A percentile compares a stretch with the other conserved stretches of the same genome.
Evolutionary conservation across 495 filamentous ascomycete genomes (phyloP).

Genomic region (Trichoderma reesei): DNA sequence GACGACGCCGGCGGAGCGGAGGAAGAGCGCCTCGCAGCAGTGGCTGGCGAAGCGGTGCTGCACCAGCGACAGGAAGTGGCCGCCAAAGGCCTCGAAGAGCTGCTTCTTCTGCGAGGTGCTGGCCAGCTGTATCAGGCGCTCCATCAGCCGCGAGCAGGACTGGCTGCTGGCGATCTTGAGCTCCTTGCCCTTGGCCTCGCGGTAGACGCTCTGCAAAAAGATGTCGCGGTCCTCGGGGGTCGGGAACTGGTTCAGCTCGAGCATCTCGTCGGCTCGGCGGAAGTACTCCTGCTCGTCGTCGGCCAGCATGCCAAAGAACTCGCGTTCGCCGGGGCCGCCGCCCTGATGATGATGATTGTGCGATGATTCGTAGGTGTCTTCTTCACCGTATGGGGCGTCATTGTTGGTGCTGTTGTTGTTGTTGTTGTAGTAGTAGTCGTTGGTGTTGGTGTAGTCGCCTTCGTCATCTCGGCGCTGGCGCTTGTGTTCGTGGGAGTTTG

Average conservation of each 20-base stretch:
- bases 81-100: conserved; percentile 71
- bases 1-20: conserved; percentile 67
- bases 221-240: conserved; percentile 65
- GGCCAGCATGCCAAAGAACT: conserved; percentile 85
- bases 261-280: conserved; percentile 71
- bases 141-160: conserved; percentile 87
- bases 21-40: conserved; percentile 90
- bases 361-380: conserved; percentile 3
- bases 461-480: conserved; percentile 27
- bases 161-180: conserved; percentile 93
- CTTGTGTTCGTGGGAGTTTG: conserved; percentile 21
- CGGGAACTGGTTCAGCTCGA: conserved; percentile 79
- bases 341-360: conserved; percentile 8
- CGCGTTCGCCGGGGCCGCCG: conserved; percentile 28
- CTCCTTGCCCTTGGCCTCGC: conserved; percentile 82
- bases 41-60: conserved; percentile 95
- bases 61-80: conserved; percentile 81
- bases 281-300: conserved; percentile 93
- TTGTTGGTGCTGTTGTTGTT: conserved; percentile 22
- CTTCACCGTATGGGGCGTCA: conserved; percentile 18
- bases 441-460: conserved; percentile 5
- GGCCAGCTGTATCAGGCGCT: conserved; percentile 77
- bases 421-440: conserved; percentile 11
- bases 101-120: conserved; percentile 71
- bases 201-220: conserved; percentile 77